Conservation (phyloP, 2,329 filamentous ascomycete genomes). For the Botrytis hyacinthi region DNA sequence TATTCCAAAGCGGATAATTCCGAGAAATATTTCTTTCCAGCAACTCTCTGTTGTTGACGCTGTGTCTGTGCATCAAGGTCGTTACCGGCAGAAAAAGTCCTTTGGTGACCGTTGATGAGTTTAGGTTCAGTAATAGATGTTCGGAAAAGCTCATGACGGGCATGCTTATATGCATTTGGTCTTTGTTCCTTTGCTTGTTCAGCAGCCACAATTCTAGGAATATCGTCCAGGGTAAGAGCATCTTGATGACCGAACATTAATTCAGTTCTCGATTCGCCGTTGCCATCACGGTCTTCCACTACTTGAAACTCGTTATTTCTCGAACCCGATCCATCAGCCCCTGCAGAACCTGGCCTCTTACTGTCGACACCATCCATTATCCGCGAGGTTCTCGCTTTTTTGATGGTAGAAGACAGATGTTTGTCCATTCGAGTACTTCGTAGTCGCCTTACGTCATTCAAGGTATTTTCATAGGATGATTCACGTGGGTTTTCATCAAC, state of each 20-base stretch:
- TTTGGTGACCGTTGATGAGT: slow-evolving; percentile 67
- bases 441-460: slow-evolving; percentile 89
- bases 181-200: slow-evolving; percentile 92
- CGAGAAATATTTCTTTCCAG: slow-evolving; percentile 82
- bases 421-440: slow-evolving; percentile 93
- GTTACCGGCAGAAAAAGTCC: slow-evolving; percentile 59
- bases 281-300: slow-evolving; percentile 71
- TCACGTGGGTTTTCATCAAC: slow-evolving; percentile 58
- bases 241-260: slow-evolving; percentile 88
- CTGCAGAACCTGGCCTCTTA: slow-evolving; percentile 68
- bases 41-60: slow-evolving; percentile 47
- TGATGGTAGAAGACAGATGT: slow-evolving; percentile 87
- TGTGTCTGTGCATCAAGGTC: slow-evolving; percentile 47
- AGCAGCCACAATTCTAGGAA: slow-evolving; percentile 90
- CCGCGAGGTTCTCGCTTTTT: slow-evolving; percentile 83
- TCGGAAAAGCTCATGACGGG: slow-evolving; percentile 65
- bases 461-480: slow-evolving; percentile 88
- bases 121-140: slow-evolving; percentile 58
- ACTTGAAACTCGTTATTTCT: slow-evolving; percentile 67
- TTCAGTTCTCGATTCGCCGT: slow-evolving; percentile 69
- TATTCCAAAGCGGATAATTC: slow-evolving; percentile 94
- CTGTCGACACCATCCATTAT: slow-evolving; percentile 88
- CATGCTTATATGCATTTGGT: slow-evolving; percentile 74
- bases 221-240: slow-evolving; percentile 91
- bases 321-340: slow-evolving; percentile 55